Conservation (phyloP, 2,329 filamentous ascomycete genomes). For the Epichloe aotearoae region DNA sequence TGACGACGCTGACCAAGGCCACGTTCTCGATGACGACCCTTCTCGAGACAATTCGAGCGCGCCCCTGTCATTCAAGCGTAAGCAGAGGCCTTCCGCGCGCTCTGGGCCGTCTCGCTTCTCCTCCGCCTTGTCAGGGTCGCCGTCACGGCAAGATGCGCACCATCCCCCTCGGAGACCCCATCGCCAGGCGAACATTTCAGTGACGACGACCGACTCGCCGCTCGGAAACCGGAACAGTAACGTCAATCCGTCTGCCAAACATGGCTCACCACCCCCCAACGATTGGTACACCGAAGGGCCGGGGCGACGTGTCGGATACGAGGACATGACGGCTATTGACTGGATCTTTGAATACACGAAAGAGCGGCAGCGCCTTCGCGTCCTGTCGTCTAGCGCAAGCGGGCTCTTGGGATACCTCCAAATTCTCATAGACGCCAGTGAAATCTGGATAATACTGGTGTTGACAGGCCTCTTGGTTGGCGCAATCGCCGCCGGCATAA, state of each 20-base stretch:
- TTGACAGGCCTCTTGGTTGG: slow-evolving; percentile 76
- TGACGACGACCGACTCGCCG: slow-evolving; percentile 8
- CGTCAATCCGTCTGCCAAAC: slow-evolving; percentile 24
- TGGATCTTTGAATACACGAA: slow-evolving; percentile 99
- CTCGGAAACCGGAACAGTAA: slow-evolving; percentile 3
- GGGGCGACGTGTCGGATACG: slow-evolving; percentile 82
- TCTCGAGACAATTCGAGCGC: slow-evolving; percentile 35
- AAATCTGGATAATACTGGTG: slow-evolving; percentile 84
- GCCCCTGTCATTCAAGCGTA: slow-evolving; percentile 59
- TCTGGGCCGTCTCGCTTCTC: slow-evolving; percentile 35
- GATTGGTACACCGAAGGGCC: slow-evolving; percentile 91
- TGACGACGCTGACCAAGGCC: slow-evolving; percentile 12
- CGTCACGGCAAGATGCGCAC: background rate
- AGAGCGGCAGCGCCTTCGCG: slow-evolving; percentile 76
- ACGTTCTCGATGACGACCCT: slow-evolving; percentile 42
- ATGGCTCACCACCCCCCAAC: slow-evolving; percentile 30
- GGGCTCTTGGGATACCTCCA: slow-evolving; percentile 62
- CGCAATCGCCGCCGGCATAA: slow-evolving; percentile 73
- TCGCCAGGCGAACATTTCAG: slow-evolving; percentile 1
- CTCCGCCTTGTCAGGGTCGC: slow-evolving; percentile 29
- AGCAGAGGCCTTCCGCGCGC: slow-evolving; percentile 37
- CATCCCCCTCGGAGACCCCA: background rate
- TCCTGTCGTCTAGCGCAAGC: slow-evolving; percentile 53
- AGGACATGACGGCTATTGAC: slow-evolving; percentile 93
- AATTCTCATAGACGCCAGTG: slow-evolving; percentile 68